These are phyloP conservation scores for Solanum chacoense DNA, from an alignment of 305 asterid genomes.

Conservation along the genomic window DNA sequence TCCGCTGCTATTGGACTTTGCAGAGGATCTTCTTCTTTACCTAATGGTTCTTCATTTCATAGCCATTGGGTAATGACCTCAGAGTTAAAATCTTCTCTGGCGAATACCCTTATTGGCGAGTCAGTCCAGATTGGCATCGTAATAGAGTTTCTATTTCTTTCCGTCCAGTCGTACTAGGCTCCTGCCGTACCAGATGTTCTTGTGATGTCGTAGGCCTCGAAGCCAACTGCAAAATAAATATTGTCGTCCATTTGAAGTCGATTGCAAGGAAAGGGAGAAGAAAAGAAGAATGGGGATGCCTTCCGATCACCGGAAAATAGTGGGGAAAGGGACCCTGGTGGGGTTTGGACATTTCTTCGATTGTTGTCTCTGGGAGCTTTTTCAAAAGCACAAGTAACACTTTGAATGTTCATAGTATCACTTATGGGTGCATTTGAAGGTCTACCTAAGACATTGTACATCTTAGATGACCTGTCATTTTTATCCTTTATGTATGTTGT, in stretches of 20 bases:
- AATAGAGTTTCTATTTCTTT: neutral
- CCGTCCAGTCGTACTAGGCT: neutral
- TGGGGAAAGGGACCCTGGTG: neutral
- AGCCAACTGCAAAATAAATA: neutral
- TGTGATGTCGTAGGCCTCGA: neutral
- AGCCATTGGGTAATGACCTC: neutral
- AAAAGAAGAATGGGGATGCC: neutral
- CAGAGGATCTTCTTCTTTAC: neutral
- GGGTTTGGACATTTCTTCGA: neutral
- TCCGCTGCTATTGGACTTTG: neutral
- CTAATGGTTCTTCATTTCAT: neutral
- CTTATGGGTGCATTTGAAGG: neutral
- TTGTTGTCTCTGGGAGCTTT: neutral
- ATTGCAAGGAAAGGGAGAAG: neutral
- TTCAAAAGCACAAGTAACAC: neutral
- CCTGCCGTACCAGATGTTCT: neutral
- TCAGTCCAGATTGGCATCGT: neutral
- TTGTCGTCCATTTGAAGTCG: neutral
- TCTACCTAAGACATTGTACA: neutral
- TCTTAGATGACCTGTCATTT: neutral
- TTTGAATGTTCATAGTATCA: neutral
- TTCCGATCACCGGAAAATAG: neutral
- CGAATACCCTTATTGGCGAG: neutral
- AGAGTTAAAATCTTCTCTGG: neutral
- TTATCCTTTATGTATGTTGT: neutral